Evolutionary conservation across 805 yeast species (phyloP).

Genomic region (Suhomyces pyralidae): DNA sequence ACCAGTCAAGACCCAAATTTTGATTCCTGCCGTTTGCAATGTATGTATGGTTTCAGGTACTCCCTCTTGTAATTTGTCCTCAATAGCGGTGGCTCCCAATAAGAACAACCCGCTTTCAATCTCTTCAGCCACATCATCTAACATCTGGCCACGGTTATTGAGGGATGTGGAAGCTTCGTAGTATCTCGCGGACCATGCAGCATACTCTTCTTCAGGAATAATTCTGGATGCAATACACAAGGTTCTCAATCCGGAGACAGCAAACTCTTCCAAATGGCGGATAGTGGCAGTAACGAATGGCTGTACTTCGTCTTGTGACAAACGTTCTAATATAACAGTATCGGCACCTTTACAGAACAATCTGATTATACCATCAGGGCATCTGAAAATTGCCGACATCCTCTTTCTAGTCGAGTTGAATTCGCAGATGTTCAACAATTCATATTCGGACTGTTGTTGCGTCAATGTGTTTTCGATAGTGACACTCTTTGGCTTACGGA

Average conservation of each 20-base stretch:
- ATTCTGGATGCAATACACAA: constrained; percentile 87
- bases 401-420: constrained; percentile 96
- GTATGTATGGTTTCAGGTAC: constrained; percentile 97
- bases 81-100: constrained; percentile 97
- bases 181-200: constrained; percentile 62
- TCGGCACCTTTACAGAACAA: constrained; percentile 97
- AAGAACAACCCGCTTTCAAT: constrained; percentile 78
- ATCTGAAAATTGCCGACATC: constrained; percentile 91
- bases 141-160: constrained; percentile 65
- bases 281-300: constrained; percentile 82
- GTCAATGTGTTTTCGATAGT: constrained; percentile 56
- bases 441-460: constrained; percentile 55
- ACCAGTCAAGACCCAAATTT: constrained; percentile 97
- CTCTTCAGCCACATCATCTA: constrained; percentile 86
- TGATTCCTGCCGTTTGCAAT: constrained; percentile 93
- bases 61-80: constrained; percentile 95
- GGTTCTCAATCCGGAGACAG: constrained; percentile 93
- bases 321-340: constrained; percentile 86
- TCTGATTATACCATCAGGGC: constrained; percentile 90
- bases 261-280: constrained; percentile 91
- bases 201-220: constrained; percentile 74
- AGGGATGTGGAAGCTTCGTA: constrained; percentile 81
- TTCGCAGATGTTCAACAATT: constrained; percentile 87
- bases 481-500: constrained; percentile 82
- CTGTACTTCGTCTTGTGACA: constrained; percentile 55